Evolutionary conservation across 2,329 filamentous ascomycete species (phyloP).

Genomic region (Fusarium scirpi): DNA sequence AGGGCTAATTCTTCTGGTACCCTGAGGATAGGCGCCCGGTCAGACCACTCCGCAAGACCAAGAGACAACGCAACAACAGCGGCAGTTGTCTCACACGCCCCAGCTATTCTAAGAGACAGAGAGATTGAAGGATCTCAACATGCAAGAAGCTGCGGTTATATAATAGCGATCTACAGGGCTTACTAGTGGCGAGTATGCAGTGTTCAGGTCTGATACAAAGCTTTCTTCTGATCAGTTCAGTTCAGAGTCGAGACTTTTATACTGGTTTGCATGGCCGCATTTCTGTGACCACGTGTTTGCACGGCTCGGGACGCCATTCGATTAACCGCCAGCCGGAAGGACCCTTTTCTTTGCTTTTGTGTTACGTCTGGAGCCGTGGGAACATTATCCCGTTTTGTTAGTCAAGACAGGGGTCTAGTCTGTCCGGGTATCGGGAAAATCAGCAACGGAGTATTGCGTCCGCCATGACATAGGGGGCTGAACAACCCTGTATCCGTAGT

Average conservation of each 20-base stretch:
- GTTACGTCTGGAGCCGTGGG: neutral
- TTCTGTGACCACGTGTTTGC: neutral
- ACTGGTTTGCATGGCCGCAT: neutral
- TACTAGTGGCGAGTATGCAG: neutral
- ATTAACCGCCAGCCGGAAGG: neutral
- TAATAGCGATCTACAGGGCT: neutral
- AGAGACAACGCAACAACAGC: neutral
- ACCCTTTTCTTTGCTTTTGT: neutral
- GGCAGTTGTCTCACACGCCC: neutral
- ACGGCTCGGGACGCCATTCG: neutral
- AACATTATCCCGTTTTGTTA: neutral
- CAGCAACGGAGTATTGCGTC: neutral
- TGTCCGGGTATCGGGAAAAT: neutral
- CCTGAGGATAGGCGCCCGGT: neutral
- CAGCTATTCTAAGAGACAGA: neutral
- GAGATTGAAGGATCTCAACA: slow-evolving; percentile 7
- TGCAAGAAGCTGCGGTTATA: neutral
- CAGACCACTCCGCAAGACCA: neutral
- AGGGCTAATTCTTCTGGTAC: too few relatives aligned
- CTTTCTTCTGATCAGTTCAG: neutral
- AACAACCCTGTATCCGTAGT: neutral
- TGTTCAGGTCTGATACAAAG: neutral
- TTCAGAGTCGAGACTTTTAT: neutral
- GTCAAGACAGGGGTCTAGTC: neutral
- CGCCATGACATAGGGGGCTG: neutral